Evolutionary conservation across 2,329 filamentous ascomycete species (phyloP).

Genomic region (Cordyceps javanica): DNA sequence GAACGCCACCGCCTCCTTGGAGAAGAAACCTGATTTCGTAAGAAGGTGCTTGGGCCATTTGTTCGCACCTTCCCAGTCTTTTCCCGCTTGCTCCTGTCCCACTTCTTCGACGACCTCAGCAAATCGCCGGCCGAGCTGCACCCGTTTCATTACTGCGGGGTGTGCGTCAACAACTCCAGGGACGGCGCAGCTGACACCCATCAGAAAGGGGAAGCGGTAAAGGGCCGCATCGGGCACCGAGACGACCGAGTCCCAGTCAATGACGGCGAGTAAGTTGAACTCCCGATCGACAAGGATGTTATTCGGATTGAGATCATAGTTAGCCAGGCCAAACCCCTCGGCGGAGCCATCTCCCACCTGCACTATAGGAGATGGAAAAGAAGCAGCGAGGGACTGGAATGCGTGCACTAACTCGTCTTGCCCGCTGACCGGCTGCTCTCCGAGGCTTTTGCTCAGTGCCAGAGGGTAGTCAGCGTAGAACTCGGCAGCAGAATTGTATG

Average conservation of each 20-base stretch:
- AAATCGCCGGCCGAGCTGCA: neutral
- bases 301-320: slow-evolving; percentile 28
- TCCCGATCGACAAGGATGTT: slow-evolving; percentile 36
- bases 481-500: neutral
- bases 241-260: slow-evolving; percentile 38
- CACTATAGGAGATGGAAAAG: neutral
- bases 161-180: neutral
- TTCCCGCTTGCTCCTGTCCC: neutral
- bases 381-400: neutral
- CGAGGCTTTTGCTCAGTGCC: neutral
- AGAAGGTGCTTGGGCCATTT: neutral
- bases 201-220: neutral
- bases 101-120: neutral
- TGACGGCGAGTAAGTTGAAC: slow-evolving; percentile 28
- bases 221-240: slow-evolving; percentile 1
- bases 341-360: neutral
- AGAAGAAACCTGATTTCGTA: neutral
- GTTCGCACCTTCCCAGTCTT: neutral
- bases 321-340: neutral
- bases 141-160: neutral
- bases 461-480: slow-evolving; percentile 4
- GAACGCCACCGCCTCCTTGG: slow-evolving; percentile 2
- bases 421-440: neutral
- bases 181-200: neutral
- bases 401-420: neutral